phyloP scores from a whole-genome alignment of 2,329 filamentous ascomycete species.

The Whalleya microplaca region DNA sequence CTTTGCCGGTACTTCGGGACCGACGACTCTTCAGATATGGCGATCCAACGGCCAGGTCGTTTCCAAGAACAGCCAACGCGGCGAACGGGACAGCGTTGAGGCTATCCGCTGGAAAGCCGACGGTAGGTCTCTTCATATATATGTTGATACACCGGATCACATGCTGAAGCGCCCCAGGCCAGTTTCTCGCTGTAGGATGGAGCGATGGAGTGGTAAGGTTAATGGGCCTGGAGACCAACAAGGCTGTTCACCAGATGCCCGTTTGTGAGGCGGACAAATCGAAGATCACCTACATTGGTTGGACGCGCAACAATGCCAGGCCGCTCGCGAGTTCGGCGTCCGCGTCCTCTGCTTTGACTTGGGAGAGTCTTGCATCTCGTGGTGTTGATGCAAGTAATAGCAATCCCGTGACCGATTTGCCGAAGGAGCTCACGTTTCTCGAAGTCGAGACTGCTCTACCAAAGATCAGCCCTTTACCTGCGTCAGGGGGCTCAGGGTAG shows the following conservation, averaged over 20 bases:
- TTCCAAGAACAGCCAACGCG: conserved; percentile 53
- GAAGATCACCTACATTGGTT: conserved; percentile 57
- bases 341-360: conserved; percentile 29
- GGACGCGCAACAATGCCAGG: conserved; percentile 51
- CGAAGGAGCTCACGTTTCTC: conserved; percentile 71
- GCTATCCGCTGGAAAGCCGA: conserved; percentile 69
- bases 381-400: conserved; percentile 34
- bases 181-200: conserved; percentile 82
- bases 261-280: conserved; percentile 49
- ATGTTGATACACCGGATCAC: background rate
- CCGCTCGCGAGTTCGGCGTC: conserved; percentile 27
- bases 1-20: conserved; percentile 70
- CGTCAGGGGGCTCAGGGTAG: conserved; percentile 65
- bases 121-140: conserved; percentile 47
- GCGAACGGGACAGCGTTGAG: conserved; percentile 47
- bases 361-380: conserved; percentile 36
- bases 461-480: conserved; percentile 72
- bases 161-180: conserved; percentile 52
- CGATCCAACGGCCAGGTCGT: conserved; percentile 74
- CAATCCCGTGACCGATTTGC: conserved; percentile 57
- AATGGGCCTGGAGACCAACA: conserved; percentile 79
- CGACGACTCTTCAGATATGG: conserved; percentile 74
- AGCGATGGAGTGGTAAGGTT: conserved; percentile 78
- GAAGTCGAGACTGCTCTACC: conserved; percentile 78
- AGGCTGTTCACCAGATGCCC: conserved; percentile 73